Percentiles rank a stretch among this genome's conserved stretches.
Evolutionary conservation across 2,329 filamentous ascomycete genomes (phyloP).

Genomic region (Decorospora gaudefroyi): DNA sequence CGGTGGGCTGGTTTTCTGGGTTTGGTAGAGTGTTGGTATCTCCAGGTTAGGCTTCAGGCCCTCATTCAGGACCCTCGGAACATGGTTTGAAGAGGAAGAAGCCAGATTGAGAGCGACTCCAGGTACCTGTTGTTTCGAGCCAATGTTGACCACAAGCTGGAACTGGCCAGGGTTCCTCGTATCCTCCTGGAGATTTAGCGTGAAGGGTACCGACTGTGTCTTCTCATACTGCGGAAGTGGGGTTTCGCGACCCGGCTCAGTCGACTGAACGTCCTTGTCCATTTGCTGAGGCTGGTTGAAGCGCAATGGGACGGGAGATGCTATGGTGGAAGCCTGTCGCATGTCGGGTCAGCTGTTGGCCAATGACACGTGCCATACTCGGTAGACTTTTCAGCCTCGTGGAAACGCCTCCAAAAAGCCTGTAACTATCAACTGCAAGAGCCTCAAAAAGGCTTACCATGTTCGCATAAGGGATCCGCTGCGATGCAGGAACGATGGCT

Average conservation of each 20-base stretch:
- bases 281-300: conserved; percentile 9
- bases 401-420: background rate
- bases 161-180: conserved; percentile 38
- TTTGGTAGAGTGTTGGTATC: conserved; percentile 24
- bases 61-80: conserved; percentile 20
- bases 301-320: conserved; percentile 25
- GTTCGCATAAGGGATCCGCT: conserved; percentile 6
- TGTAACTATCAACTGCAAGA: background rate
- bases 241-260: conserved; percentile 29
- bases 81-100: conserved; percentile 15
- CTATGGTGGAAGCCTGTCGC: conserved; percentile 30
- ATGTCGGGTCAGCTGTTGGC: conserved; percentile 12
- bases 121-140: conserved; percentile 18
- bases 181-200: conserved; percentile 39
- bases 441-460: conserved; percentile 26
- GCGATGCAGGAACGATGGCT: conserved; percentile 21
- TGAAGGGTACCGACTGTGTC: conserved; percentile 34
- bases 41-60: conserved; percentile 23
- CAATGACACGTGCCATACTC: background rate
- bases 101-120: conserved; percentile 12
- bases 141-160: conserved; percentile 39
- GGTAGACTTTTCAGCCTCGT: conserved; percentile 12
- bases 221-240: conserved; percentile 38
- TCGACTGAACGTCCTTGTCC: conserved; percentile 20
- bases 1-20: conserved; percentile 32